Base-by-base conservation (phyloP, 1,284 basidiomycete species). In the Mycena sp. region DNA sequence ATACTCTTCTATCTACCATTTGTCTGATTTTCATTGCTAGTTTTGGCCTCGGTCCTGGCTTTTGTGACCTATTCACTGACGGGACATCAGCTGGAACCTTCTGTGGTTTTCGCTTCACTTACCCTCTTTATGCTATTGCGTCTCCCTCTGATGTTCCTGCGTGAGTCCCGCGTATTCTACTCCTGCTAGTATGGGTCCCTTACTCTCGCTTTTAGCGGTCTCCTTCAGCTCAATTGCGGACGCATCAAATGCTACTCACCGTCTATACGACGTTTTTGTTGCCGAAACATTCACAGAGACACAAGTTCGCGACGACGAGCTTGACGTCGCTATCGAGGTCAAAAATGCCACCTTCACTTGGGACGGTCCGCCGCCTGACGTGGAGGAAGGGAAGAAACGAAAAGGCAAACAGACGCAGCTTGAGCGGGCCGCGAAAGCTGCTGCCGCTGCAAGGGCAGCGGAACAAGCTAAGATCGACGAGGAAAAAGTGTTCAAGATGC, bases 1-100 rank as follows among this genome's bases (percentile, higher is more conserved):
- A 9, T 16, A 21, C 5, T 26, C 3, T 50, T 14, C 21, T 10
- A 10, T 46, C n/a, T n/a, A 29, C 29, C 16, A 32, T 19, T 35
- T 2, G 14, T 29, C 29, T 61, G 19, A 60, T n/a, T 9, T 40
- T 38, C n/a, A 30, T n/a, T n/a, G n/a, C 4, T 23, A 67, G 62
- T 62, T 28, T 78, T 98, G 25, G 94, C 94, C 0, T 89, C 93
- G 11, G 93, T 98, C 19, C 71, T 98, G 29, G 87, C 94, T 0
- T 97, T 98, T 72, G 83, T 96, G 60, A 90, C 91, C 1, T 97
- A 96, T 76, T 87, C 88, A 1, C 77, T 86, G 12, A 84, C 87
- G 0, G 88, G 90, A 1, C 90, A 95, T 73, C 65, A 78, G 0
- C 83, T 95, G 53, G 79, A 91, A 51, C 83, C 93, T 0, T 88